phyloP scores from a whole-genome alignment of 2,329 filamentous ascomycete species.

The Alternaria sp. region DNA sequence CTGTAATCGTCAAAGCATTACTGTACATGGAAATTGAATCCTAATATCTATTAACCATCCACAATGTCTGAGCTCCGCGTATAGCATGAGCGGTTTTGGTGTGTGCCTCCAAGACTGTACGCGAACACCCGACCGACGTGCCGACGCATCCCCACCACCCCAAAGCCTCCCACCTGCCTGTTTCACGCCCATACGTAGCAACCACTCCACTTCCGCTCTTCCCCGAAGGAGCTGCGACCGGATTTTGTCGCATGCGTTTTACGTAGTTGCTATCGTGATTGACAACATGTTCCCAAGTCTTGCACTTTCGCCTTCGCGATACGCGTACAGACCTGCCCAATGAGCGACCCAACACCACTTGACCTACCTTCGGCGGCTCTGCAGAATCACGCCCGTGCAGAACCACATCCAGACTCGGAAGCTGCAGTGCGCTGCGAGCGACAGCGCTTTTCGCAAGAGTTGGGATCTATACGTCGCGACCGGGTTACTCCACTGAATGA shows the following conservation, averaged over 20 bases:
- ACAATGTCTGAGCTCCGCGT: fast-evolving
- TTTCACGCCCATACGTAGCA: background rate
- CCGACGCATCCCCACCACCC: background rate
- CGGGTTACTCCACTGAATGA: background rate
- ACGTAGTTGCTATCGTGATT: background rate
- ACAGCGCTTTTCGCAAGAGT: constrained; percentile 29
- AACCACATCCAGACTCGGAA: constrained; percentile 32
- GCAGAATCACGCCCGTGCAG: constrained; percentile 11
- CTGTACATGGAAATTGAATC: background rate
- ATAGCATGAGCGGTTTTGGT: background rate
- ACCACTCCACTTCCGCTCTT: background rate
- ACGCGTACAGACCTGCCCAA: constrained; percentile 3
- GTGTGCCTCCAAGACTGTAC: background rate
- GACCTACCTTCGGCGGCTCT: constrained; percentile 25
- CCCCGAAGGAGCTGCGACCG: background rate
- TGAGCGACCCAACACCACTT: constrained; percentile 23
- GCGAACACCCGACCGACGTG: background rate
- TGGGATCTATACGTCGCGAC: constrained; percentile 14
- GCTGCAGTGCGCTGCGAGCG: constrained; percentile 30
- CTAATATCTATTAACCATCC: background rate
- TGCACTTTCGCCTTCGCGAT: background rate
- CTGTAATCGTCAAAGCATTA: background rate
- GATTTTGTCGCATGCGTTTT: background rate
- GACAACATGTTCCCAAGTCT: background rate
- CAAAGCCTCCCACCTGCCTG: background rate